Evolutionary conservation across 2,329 filamentous ascomycete genomes (phyloP).

Genomic region (Monilinia fructigena): DNA sequence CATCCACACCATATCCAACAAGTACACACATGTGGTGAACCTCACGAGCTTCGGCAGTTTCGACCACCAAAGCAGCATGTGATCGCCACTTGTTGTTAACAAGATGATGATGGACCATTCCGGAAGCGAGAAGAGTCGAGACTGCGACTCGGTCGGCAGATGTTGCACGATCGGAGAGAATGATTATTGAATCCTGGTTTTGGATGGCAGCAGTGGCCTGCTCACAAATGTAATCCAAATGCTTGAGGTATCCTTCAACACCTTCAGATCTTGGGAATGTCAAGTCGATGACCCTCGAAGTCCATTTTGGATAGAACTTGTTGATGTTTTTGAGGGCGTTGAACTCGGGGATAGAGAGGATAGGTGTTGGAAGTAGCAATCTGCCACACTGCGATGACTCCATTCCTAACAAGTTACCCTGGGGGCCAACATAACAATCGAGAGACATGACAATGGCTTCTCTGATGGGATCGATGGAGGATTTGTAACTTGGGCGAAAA

Average conservation of each 20-base stretch:
- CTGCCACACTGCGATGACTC: constrained; percentile 83
- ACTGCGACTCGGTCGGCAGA: constrained; percentile 80
- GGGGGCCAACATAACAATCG: constrained; percentile 92
- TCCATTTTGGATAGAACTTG: constrained; percentile 73
- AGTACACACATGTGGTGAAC: constrained; percentile 99
- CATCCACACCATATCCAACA: constrained; percentile 91
- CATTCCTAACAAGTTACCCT: constrained; percentile 95
- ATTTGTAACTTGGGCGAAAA: constrained; percentile 97
- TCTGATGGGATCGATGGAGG: constrained; percentile 93
- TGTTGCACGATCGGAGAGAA: constrained; percentile 85
- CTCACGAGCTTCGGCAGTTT: constrained; percentile 93
- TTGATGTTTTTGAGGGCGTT: constrained; percentile 80
- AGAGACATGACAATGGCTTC: constrained; percentile 98
- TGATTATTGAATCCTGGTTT: constrained; percentile 77
- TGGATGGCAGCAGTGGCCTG: constrained; percentile 81
- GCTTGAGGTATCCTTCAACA: constrained; percentile 77
- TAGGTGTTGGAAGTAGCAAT: constrained; percentile 81
- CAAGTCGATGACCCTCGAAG: constrained; percentile 84
- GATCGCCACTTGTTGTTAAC: constrained; percentile 96
- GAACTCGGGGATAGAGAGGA: constrained; percentile 87
- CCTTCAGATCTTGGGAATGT: constrained; percentile 88
- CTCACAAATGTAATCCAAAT: constrained; percentile 84
- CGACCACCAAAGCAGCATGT: constrained; percentile 79
- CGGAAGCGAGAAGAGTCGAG: constrained; percentile 82
- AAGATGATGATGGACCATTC: constrained; percentile 92